Evolutionary conservation across 345 rosid species (phyloP).

Genomic region (Turnera subulata): DNA sequence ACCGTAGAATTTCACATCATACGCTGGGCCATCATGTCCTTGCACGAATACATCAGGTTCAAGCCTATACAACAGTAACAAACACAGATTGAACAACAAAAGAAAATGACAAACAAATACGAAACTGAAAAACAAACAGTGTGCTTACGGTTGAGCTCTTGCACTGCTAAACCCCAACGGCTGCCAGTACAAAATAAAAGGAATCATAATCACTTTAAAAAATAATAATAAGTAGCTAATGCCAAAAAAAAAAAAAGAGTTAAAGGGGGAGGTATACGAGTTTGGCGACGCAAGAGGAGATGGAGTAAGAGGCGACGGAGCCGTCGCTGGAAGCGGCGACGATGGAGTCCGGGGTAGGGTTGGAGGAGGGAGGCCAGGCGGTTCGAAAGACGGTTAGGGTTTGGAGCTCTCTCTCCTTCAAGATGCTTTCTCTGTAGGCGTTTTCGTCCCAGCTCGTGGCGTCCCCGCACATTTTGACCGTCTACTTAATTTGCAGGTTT

Average conservation of each 20-base stretch:
- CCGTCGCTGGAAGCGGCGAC: slow-evolving; percentile 85
- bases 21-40: slow-evolving; percentile 87
- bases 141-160: slow-evolving; percentile 41
- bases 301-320: slow-evolving; percentile 61
- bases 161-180: slow-evolving; percentile 31
- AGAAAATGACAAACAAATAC: background rate
- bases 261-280: slow-evolving; percentile 29
- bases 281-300: slow-evolving; percentile 58
- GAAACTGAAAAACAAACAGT: background rate
- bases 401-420: slow-evolving; percentile 62
- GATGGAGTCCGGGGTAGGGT: slow-evolving; percentile 51
- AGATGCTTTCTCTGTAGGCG: slow-evolving; percentile 58
- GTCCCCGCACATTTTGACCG: slow-evolving; percentile 28
- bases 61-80: slow-evolving; percentile 45
- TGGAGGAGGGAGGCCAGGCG: slow-evolving; percentile 65
- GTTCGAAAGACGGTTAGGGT: slow-evolving; percentile 75
- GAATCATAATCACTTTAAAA: background rate
- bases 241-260: background rate
- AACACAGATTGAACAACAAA: background rate
- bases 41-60: slow-evolving; percentile 57
- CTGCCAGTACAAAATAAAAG: slow-evolving; percentile 23
- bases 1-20: slow-evolving; percentile 87
- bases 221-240: background rate
- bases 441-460: slow-evolving; percentile 79
- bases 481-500: no score